phyloP scores from a whole-genome alignment of 306 rosid species.

The Cicer judaicum region DNA sequence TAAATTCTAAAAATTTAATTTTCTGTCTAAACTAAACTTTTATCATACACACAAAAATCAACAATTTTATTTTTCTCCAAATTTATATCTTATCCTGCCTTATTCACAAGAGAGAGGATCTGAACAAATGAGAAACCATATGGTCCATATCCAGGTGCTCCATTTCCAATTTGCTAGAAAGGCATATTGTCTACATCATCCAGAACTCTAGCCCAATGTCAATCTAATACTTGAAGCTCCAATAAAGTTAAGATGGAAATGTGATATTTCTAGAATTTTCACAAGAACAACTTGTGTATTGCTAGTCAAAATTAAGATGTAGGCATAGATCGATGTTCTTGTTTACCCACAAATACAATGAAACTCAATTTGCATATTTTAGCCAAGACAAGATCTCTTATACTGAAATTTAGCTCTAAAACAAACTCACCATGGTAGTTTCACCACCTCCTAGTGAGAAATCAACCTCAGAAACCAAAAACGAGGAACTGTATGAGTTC shows the following conservation, averaged over 20 bases:
- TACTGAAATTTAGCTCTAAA: conserved; percentile 11
- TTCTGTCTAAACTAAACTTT: conserved; percentile 4
- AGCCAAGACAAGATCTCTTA: conserved; percentile 35
- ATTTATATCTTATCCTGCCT: conserved; percentile 18
- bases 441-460: conserved; percentile 76
- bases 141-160: conserved; percentile 5
- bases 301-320: conserved; percentile 20
- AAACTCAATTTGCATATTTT: conserved; percentile 38
- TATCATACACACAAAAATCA: not conserved
- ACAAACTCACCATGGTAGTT: conserved; percentile 71
- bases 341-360: not conserved
- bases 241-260: conserved; percentile 36
- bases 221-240: conserved; percentile 30
- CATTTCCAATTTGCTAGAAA: conserved; percentile 29
- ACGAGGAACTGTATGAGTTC: conserved; percentile 52
- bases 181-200: conserved; percentile 30
- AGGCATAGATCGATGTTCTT: conserved; percentile 16
- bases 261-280: not conserved
- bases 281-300: conserved; percentile 18
- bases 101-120: conserved; percentile 6
- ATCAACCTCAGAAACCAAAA: conserved; percentile 71
- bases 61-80: not conserved
- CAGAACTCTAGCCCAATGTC: conserved; percentile 11
- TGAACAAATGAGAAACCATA: not conserved
- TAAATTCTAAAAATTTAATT: not conserved